These are phyloP conservation scores for Penicillium oxalicum DNA, from an alignment of 2,329 filamentous ascomycete genomes.

Conservation along the genomic window DNA sequence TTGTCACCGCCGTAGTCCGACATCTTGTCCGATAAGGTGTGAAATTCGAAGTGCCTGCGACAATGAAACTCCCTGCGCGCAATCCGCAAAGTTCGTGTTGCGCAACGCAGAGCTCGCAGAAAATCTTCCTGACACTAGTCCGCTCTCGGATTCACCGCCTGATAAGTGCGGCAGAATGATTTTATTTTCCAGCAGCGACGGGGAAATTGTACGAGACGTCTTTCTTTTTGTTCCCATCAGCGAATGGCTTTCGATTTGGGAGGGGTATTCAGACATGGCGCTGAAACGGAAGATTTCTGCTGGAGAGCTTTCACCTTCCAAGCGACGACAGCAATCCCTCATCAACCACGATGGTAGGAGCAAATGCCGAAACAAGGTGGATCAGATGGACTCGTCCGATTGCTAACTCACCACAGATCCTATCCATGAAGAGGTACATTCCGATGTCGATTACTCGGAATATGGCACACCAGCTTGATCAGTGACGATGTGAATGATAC, in stretches of 20 bases:
- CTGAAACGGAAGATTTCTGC: conserved; percentile 31
- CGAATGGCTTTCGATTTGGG: not conserved
- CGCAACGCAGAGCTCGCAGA: conserved; percentile 28
- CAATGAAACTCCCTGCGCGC: conserved; percentile 17
- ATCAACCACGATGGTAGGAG: conserved; percentile 26
- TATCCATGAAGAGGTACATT: conserved; percentile 29
- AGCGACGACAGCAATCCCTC: conserved; percentile 26
- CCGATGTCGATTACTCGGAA: conserved; percentile 29
- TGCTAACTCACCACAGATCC: conserved; percentile 34
- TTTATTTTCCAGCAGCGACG: conserved; percentile 14
- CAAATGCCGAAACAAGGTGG: conserved; percentile 6
- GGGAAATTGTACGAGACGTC: not conserved
- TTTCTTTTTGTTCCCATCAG: not conserved
- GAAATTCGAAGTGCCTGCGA: conserved; percentile 10
- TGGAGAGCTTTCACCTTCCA: conserved; percentile 23
- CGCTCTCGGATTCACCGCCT: conserved; percentile 28
- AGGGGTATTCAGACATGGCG: conserved; percentile 24
- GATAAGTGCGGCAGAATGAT: conserved; percentile 28
- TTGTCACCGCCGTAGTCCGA: conserved; percentile 69
- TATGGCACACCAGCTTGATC: conserved; percentile 25
- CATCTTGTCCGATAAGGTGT: conserved; percentile 44
- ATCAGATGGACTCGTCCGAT: conserved; percentile 1
- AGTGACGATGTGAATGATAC: conserved; percentile 39
- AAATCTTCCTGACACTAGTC: conserved; percentile 33
- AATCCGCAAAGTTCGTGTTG: conserved; percentile 9